Conservation (phyloP, 495 filamentous ascomycete species). For the Hypoxylon trugodes region DNA sequence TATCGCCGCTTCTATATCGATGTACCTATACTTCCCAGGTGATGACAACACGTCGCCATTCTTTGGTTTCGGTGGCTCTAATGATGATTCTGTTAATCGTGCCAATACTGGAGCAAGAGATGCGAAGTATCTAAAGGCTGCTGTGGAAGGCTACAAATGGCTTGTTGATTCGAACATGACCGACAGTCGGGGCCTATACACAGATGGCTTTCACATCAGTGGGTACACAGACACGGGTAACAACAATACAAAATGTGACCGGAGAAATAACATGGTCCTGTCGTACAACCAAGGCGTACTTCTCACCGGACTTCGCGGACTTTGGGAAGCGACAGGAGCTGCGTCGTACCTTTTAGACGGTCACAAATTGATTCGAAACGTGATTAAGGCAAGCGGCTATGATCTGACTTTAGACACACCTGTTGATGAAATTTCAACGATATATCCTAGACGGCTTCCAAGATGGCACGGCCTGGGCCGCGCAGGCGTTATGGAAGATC, state of each 20-base stretch:
- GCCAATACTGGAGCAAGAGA: conserved; percentile 60
- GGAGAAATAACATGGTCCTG: conserved; percentile 86
- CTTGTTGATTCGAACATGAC: conserved; percentile 82
- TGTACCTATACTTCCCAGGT: conserved; percentile 92
- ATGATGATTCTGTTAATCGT: not conserved
- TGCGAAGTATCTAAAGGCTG: conserved; percentile 70
- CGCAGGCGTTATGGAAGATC: conserved; percentile 83
- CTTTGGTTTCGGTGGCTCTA: conserved; percentile 17
- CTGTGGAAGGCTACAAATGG: conserved; percentile 84
- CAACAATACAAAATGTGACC: conserved; percentile 73
- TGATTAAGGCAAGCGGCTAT: conserved; percentile 82
- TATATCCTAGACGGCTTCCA: conserved; percentile 41
- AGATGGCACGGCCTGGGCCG: conserved; percentile 80
- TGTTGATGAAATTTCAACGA: conserved; percentile 40
- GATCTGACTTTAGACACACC: conserved; percentile 47
- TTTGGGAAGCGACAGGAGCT: conserved; percentile 77
- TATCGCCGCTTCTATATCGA: conserved; percentile 81
- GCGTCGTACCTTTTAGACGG: conserved; percentile 77
- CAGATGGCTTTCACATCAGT: conserved; percentile 90
- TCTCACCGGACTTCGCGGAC: conserved; percentile 81
- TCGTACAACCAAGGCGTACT: conserved; percentile 97
- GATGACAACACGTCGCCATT: conserved; percentile 79
- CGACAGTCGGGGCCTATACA: conserved; percentile 77
- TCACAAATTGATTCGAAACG: conserved; percentile 73
- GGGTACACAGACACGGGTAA: conserved; percentile 61